These are phyloP conservation scores for Colletotrichum aenigma DNA, from an alignment of 2,329 filamentous ascomycete genomes.

Conservation along the genomic window DNA sequence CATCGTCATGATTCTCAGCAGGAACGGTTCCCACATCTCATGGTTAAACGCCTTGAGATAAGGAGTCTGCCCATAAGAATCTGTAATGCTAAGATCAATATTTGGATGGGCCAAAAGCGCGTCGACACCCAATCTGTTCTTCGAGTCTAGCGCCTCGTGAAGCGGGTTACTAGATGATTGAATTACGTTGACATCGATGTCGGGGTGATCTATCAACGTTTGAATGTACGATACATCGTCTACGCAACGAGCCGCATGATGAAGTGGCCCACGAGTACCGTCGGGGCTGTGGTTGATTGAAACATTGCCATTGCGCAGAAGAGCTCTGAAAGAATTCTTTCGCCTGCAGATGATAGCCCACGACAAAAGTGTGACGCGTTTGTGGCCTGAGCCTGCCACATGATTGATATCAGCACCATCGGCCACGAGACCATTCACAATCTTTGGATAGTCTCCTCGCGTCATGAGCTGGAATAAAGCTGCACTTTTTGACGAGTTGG, in stretches of 20 bases:
- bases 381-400: accelerated
- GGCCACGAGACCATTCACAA: neutral
- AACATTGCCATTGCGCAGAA: accelerated
- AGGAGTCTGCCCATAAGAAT: accelerated
- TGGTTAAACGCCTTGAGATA: neutral
- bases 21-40: accelerated
- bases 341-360: neutral
- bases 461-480: accelerated
- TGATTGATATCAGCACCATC: accelerated
- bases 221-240: accelerated
- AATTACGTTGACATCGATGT: accelerated
- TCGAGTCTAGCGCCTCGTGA: accelerated
- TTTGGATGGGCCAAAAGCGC: neutral
- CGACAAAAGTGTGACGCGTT: neutral
- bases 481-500: accelerated
- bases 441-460: neutral
- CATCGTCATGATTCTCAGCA: accelerated
- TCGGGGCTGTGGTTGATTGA: neutral
- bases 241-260: accelerated
- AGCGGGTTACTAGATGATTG: accelerated
- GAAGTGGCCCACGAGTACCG: neutral
- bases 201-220: neutral
- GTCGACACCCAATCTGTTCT: neutral
- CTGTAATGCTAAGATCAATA: accelerated
- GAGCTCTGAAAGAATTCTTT: accelerated